Evolutionary conservation across 768 basidiomycete species (phyloP).

Genomic region (Xerocomellus dryophilus): DNA sequence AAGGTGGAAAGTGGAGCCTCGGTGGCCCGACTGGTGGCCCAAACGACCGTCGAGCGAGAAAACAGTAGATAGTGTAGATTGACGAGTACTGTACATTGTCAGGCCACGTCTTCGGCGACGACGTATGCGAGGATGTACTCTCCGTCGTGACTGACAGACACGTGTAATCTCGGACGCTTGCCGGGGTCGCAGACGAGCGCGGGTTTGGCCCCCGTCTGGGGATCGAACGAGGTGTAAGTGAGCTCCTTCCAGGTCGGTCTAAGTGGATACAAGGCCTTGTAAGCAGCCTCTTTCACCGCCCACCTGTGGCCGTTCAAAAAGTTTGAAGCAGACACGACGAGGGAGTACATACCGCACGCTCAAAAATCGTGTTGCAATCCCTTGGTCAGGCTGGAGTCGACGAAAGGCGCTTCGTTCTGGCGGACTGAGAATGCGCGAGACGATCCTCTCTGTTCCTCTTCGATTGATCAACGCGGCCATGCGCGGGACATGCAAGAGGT

Average conservation of each 20-base stretch:
- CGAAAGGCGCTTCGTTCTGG: slow-evolving; percentile 39
- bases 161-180: slow-evolving; percentile 42
- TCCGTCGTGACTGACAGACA: slow-evolving; percentile 80
- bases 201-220: slow-evolving; percentile 41
- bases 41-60: slow-evolving; percentile 20
- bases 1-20: slow-evolving; percentile 49
- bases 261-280: slow-evolving; percentile 77
- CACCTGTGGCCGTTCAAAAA: slow-evolving; percentile 46
- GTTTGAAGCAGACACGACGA: not conserved
- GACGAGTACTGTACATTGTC: slow-evolving; percentile 10
- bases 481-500: slow-evolving; percentile 68
- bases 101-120: slow-evolving; percentile 43
- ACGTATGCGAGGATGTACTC: slow-evolving; percentile 73
- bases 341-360: slow-evolving; percentile 58
- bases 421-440: slow-evolving; percentile 60
- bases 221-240: slow-evolving; percentile 41
- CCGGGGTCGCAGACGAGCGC: slow-evolving; percentile 31
- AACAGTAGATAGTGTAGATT: slow-evolving; percentile 19
- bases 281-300: slow-evolving; percentile 82
- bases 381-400: slow-evolving; percentile 5
- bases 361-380: slow-evolving; percentile 46
- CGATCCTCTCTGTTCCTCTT: slow-evolving; percentile 45
- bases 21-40: slow-evolving; percentile 72
- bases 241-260: slow-evolving; percentile 75
- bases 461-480: slow-evolving; percentile 53